Base-by-base conservation (phyloP, 23 red algal species). In the Gracilariopsis chorda region DNA sequence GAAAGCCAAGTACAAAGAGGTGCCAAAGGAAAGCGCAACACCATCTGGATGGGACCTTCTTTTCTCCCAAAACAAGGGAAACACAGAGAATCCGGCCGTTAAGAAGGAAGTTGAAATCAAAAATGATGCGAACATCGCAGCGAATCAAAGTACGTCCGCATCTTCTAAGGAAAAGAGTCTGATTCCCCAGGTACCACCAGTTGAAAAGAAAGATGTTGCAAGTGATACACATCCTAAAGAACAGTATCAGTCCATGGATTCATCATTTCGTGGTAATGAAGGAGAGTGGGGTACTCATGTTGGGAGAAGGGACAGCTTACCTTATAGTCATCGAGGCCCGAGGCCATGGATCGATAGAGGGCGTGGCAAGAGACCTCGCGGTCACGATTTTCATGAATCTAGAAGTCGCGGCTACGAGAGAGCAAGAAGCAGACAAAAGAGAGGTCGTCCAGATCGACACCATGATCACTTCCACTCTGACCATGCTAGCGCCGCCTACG, bases 41-140 rank as follows among this genome's bases (percentile, higher is more conserved):
- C 85, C 85, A 29, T 89, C 85, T 1, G 85, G 85, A 30, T 89
- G 85, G 85, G 85, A 89, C 33, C 65, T 89, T 29, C 52, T 89
- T 37, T 89, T 89, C 56, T 55, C 69, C 3, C 23, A 67, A 35
- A 67, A 43, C 51, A 59, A 49, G 37, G 20, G 37, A 13, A n/a
- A 19, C 14, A 69, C 7, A 19, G 34, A 29, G 2, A n/a, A 34
- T 51, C 36, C 58, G 7, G 28, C 13, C 13, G 80, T 36, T 4
- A 48, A 67, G 28, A 51, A 84, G 37, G 53, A 67, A 3, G 13
- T 44, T 2, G 59, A 40, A 25, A 21, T 56, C 19, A 47, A 35
- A 9, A 45, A 46, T 2, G 37, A 51, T 1, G 19, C 42, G 58
- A 67, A 29, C 6, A 48, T 12, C 36, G 21, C 44, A 20, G 30